Evolutionary conservation across 2,329 filamentous ascomycete species (phyloP).

Genomic region (Aspergillus fijiensis): DNA sequence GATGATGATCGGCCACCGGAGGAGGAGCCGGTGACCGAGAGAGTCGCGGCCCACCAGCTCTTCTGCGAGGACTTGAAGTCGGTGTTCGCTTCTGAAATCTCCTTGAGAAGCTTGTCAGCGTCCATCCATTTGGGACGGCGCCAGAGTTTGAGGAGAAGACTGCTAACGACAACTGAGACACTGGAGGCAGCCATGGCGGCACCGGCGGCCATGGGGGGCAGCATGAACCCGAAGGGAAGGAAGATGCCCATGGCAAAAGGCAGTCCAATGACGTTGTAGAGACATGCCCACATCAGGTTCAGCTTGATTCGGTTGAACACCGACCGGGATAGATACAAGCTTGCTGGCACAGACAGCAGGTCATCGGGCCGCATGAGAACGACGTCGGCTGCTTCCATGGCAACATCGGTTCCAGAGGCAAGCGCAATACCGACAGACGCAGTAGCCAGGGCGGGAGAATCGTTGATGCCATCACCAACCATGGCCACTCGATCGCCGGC

Average conservation of each 20-base stretch:
- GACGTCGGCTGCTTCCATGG: conserved; percentile 94
- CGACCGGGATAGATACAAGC: conserved; percentile 73
- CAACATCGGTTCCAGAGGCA: conserved; percentile 88
- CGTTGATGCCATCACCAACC: conserved; percentile 98
- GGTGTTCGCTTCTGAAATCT: conserved; percentile 40
- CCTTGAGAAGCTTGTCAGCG: conserved; percentile 62
- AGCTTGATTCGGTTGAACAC: conserved; percentile 94
- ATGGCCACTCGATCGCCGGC: conserved; percentile 81
- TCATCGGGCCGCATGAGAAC: conserved; percentile 93
- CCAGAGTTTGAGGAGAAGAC: conserved; percentile 84
- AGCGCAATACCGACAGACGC: conserved; percentile 93
- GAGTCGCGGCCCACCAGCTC: conserved; percentile 34
- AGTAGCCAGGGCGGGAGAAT: conserved; percentile 90
- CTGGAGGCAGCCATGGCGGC: conserved; percentile 90
- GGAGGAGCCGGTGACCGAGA: conserved; percentile 21
- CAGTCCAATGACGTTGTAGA: conserved; percentile 87
- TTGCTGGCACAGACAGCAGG: conserved; percentile 87
- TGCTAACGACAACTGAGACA: conserved; percentile 84
- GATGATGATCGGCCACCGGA: conserved; percentile 17
- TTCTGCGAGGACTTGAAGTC: conserved; percentile 18
- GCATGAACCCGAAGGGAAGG: conserved; percentile 75
- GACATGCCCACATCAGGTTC: conserved; percentile 87
- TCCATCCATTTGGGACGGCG: conserved; percentile 83
- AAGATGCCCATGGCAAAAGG: conserved; percentile 98
- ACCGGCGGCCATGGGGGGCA: conserved; percentile 92